Base-by-base conservation (phyloP, 441 rosid genomes). In the Populus hybrid region DNA sequence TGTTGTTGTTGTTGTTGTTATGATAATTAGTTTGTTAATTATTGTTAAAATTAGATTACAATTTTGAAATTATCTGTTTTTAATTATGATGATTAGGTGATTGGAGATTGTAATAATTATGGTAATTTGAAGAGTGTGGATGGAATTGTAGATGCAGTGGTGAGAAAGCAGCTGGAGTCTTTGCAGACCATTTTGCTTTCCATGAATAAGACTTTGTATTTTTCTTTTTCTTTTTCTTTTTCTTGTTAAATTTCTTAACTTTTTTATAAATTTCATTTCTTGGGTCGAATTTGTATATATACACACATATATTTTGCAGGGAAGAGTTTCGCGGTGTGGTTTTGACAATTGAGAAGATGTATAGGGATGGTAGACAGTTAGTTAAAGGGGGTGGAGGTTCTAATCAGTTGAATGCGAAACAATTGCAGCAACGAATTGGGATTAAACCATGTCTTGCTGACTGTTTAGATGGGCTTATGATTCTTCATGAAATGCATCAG, bases 401-500 rank as follows among this genome's bases (percentile, higher is more conserved):
- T 10, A 76, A 72, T 79, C 85, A 87, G 63, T 12, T 77, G 24
- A 87, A 85, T 16, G 82, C 77, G 80, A 89, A 82, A 84, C 87
- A 85, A 74, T 59, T 88, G 86, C 85, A 83, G 81, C 90, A 83
- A 64, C 85, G 87, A 72, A 69, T 92, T 78, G 99, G 99, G 24
- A 67, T 87, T 67, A 95, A 91, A 82, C 99, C 98, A 6, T 77
- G 80, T 78, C 83, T 91, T 21, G 80, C 82, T 67, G 90, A 92
- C 87, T 93, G 98, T 84, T 81, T 88, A 75, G 90, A 95, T 69
- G 93, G 98, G 32, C 94, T 95, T 71, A 78, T 76, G 84, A 74
- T 86, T 82, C 90, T 95, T 73, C 79, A 83, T 76, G 89, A 89
- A 8, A 92, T 93, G 97, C 93, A 92, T 78, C 79, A 72, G 35